These are phyloP conservation scores for Quercus cerris DNA, from an alignment of 306 rosid species.

Conservation along the genomic window DNA sequence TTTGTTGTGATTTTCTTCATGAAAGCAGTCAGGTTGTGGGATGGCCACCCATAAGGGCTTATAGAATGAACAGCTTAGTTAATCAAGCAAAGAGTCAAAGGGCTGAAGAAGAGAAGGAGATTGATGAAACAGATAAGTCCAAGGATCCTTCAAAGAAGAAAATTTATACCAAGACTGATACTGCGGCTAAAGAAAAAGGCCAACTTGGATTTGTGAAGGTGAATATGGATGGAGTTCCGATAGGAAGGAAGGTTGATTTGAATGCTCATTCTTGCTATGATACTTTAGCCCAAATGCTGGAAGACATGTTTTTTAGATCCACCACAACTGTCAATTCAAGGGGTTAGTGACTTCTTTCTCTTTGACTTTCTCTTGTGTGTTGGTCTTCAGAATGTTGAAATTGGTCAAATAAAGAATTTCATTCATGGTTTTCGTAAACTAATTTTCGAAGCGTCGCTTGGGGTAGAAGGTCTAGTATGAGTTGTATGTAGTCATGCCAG, in stretches of 20 bases:
- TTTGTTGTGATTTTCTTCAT: neutral
- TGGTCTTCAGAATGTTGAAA: neutral
- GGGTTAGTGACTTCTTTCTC: slow-evolving; percentile 27
- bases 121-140: slow-evolving; percentile 24
- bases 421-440: neutral
- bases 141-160: slow-evolving; percentile 38
- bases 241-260: slow-evolving; percentile 66
- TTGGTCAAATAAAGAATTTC: neutral
- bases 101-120: slow-evolving; percentile 45
- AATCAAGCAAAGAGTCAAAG: slow-evolving; percentile 52
- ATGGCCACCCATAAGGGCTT: slow-evolving; percentile 70
- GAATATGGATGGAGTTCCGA: slow-evolving; percentile 58
- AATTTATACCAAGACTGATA: slow-evolving; percentile 14
- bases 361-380: neutral
- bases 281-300: slow-evolving; percentile 53
- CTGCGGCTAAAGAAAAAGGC: slow-evolving; percentile 30
- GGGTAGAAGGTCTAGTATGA: neutral
- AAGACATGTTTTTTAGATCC: slow-evolving; percentile 61
- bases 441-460: neutral
- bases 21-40: slow-evolving; percentile 72
- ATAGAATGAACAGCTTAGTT: slow-evolving; percentile 60
- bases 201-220: slow-evolving; percentile 63
- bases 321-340: slow-evolving; percentile 18
- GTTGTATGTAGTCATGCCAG: neutral
- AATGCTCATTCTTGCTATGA: slow-evolving; percentile 66